Conservation (phyloP, 805 yeast genomes). For the fission yeast (Schizosaccharomyces pombe) region DNA sequence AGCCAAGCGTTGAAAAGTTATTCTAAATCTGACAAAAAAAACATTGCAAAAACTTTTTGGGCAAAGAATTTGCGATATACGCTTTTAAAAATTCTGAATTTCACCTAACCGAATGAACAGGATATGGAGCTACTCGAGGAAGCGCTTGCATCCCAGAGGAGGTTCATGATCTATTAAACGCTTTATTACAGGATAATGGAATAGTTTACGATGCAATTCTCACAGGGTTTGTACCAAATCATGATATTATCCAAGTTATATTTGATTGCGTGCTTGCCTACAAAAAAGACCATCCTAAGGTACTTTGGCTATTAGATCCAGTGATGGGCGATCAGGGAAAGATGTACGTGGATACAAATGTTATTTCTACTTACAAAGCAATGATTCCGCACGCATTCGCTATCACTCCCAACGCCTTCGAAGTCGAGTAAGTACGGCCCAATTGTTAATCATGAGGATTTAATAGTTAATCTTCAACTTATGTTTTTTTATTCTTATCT, state of each 20-base stretch:
- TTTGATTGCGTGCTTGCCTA: neutral
- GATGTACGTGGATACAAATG: slow-evolving; percentile 39
- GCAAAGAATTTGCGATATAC: no score
- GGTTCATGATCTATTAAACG: neutral
- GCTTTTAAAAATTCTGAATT: no score
- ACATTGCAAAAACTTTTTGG: no score
- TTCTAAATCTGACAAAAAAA: no score
- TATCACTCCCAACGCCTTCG: slow-evolving; percentile 81
- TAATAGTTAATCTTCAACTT: neutral
- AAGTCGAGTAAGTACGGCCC: slow-evolving; percentile 27
- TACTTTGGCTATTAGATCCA: slow-evolving; percentile 40
- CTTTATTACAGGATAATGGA: neutral
- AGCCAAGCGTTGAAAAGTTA: no score
- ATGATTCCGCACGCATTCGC: slow-evolving; percentile 27
- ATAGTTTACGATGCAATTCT: neutral
- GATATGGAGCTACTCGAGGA: neutral
- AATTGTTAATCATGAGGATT: neutral
- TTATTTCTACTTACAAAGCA: slow-evolving; percentile 33
- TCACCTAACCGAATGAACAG: neutral
- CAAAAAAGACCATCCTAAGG: neutral
- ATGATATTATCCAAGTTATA: neutral
- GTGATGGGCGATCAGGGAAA: slow-evolving; percentile 79
- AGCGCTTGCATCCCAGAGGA: neutral
- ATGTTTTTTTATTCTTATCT: neutral
- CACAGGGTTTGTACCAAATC: neutral